Conservation (phyloP, 768 basidiomycete species). For the Cyathus striatus region DNA sequence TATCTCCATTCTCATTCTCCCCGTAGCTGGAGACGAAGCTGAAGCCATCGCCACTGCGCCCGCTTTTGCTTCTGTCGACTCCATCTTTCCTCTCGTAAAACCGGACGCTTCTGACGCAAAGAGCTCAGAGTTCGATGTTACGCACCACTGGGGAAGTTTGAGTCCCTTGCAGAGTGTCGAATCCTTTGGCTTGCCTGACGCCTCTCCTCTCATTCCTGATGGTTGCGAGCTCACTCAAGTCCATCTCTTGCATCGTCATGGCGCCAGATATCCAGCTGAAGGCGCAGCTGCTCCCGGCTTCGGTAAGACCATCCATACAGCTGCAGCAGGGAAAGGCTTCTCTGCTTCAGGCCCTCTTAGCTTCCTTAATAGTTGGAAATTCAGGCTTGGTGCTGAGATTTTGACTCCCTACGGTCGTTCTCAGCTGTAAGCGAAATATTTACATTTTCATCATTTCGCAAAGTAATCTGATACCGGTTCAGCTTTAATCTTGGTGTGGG, state of each 20-base stretch:
- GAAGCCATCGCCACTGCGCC: conserved; percentile 37
- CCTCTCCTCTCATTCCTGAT: conserved; percentile 39
- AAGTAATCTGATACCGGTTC: not conserved
- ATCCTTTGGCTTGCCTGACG: conserved; percentile 43
- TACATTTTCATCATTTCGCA: not conserved
- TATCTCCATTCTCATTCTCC: not conserved
- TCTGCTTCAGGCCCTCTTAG: conserved; percentile 46
- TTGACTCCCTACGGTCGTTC: conserved; percentile 74
- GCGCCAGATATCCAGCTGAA: conserved; percentile 54
- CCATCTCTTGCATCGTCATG: conserved; percentile 66
- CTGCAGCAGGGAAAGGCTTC: conserved; percentile 36
- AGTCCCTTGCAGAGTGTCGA: conserved; percentile 46
- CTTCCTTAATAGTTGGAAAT: conserved; percentile 74
- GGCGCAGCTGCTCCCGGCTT: conserved; percentile 40
- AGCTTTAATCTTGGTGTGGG: conserved; percentile 48
- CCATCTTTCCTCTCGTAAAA: conserved; percentile 35
- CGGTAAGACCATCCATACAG: conserved; percentile 39
- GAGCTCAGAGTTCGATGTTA: conserved; percentile 33
- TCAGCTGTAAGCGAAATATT: conserved; percentile 42
- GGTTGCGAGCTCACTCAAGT: conserved; percentile 43
- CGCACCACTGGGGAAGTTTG: conserved; percentile 43
- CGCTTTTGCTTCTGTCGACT: conserved; percentile 25
- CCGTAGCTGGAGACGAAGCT: conserved; percentile 37
- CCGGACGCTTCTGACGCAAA: conserved; percentile 28
- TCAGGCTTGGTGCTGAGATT: conserved; percentile 72